Evolutionary conservation across 306 rosid genomes (phyloP).

Genomic region (Fagus sylvatica): DNA sequence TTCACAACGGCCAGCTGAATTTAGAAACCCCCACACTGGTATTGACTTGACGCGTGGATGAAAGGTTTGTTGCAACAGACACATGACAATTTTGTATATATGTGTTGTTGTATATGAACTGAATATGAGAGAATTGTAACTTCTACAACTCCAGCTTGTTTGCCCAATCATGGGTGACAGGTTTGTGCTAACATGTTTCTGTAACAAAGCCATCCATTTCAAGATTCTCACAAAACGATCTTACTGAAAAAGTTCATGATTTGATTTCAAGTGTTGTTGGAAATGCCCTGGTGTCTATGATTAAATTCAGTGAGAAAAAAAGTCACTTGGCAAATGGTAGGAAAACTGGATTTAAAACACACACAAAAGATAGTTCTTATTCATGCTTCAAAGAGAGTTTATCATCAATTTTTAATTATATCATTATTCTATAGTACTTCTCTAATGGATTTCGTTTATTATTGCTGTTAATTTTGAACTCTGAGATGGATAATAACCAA

Average conservation of each 20-base stretch:
- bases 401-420: too few species aligned
- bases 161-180: constrained; percentile 30
- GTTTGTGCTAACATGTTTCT: constrained; percentile 45
- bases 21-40: constrained; percentile 68
- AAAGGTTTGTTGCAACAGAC: constrained; percentile 47
- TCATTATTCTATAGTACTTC: too few species aligned
- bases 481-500: too few species aligned
- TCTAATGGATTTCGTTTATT: too few species aligned
- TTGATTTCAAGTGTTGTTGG: background rate
- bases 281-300: background rate
- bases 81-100: constrained; percentile 66
- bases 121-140: constrained; percentile 50
- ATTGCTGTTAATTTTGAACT: too few species aligned
- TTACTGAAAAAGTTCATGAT: background rate
- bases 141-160: constrained; percentile 38
- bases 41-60: constrained; percentile 91
- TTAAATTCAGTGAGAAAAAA: background rate
- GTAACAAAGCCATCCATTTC: constrained; percentile 43
- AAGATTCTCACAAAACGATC: constrained; percentile 21
- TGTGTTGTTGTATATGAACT: constrained; percentile 64
- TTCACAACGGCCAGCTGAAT: constrained; percentile 43
- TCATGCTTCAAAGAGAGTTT: too few species aligned
- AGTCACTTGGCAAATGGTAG: background rate
- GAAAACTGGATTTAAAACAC: background rate
- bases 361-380: background rate